Percentiles rank a stretch among this genome's conserved stretches.
phyloP scores from a whole-genome alignment of 495 filamentous ascomycete genomes.

The Aspergillus bridgeri region DNA sequence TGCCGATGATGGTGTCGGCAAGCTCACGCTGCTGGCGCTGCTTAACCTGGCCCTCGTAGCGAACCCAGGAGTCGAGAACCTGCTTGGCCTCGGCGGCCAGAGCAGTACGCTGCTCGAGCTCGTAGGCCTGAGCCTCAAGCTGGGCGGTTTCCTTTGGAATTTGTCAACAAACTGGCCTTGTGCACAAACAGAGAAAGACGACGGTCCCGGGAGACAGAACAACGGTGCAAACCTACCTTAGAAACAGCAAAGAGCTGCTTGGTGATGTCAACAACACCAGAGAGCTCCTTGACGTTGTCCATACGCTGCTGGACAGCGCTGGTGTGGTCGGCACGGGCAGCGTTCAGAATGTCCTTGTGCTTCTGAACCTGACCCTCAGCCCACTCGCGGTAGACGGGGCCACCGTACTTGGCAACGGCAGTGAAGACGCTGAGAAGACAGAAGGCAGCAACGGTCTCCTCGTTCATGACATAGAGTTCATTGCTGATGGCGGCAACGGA shows the following conservation, averaged over 20 bases:
- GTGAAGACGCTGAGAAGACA: conserved; percentile 85
- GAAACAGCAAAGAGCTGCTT: conserved; percentile 97
- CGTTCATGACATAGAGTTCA: conserved; percentile 98
- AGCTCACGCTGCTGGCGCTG: conserved; percentile 95
- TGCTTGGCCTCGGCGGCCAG: conserved; percentile 87
- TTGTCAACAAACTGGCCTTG: conserved; percentile 3
- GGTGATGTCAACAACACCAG: conserved; percentile 90
- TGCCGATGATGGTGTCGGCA: conserved; percentile 85
- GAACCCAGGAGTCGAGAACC: conserved; percentile 96
- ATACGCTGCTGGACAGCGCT: conserved; percentile 91
- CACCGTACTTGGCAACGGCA: conserved; percentile 84
- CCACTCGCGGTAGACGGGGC: conserved; percentile 89
- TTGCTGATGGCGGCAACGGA: conserved; percentile 96
- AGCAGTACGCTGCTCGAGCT: conserved; percentile 92
- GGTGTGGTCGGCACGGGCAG: conserved; percentile 90
- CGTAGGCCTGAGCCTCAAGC: conserved; percentile 91
- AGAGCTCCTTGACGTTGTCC: conserved; percentile 87
- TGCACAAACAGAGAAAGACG: neutral
- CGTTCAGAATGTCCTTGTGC: conserved; percentile 89
- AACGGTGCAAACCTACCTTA: conserved; percentile 58
- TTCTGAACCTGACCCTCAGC: conserved; percentile 80
- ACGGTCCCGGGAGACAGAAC: neutral
- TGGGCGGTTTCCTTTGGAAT: conserved; percentile 83
- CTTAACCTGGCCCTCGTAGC: conserved; percentile 98
- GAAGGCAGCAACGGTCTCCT: conserved; percentile 90